A percentile compares a stretch with the other conserved stretches of the same genome.
phyloP scores from a whole-genome alignment of 371 early-diverging fungal genomes.

The Mortierella sp. region DNA sequence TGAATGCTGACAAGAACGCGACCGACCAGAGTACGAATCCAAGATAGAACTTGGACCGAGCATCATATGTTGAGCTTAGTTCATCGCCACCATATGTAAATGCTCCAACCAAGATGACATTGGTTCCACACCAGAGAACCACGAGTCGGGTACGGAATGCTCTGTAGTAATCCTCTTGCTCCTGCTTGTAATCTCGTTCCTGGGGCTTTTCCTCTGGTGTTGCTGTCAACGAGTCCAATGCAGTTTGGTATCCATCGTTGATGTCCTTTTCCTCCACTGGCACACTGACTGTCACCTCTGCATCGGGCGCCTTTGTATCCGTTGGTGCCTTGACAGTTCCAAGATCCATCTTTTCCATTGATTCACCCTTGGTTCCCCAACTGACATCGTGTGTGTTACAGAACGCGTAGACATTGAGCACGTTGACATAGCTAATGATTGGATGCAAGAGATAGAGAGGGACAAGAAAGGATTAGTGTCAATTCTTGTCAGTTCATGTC shows the following conservation, averaged over 20 bases:
- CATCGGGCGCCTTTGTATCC: conserved; percentile 34
- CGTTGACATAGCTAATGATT: conserved; percentile 70
- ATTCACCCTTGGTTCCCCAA: conserved; percentile 96
- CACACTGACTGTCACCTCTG: conserved; percentile 51
- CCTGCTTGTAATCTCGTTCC: conserved; percentile 76
- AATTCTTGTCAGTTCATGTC: background rate
- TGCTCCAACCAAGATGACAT: conserved; percentile 75
- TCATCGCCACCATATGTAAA: conserved; percentile 50
- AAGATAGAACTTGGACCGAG: conserved; percentile 45
- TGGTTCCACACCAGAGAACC: conserved; percentile 85
- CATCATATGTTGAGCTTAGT: conserved; percentile 12
- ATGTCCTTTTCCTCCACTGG: conserved; percentile 56
- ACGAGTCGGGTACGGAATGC: conserved; percentile 86
- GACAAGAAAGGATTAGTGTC: background rate
- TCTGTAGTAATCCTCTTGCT: conserved; percentile 87
- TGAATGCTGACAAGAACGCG: conserved; percentile 73
- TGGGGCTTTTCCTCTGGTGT: conserved; percentile 55
- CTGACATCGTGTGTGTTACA: conserved; percentile 93
- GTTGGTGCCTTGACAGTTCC: conserved; percentile 42
- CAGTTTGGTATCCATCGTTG: conserved; percentile 74
- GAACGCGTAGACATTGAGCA: conserved; percentile 93
- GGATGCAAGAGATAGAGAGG: background rate
- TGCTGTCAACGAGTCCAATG: conserved; percentile 61
- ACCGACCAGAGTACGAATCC: conserved; percentile 88
- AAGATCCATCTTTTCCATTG: conserved; percentile 46